Base-by-base conservation (phyloP, 371 early-diverging fungal genomes). In the Syncephalastrum racemosum region DNA sequence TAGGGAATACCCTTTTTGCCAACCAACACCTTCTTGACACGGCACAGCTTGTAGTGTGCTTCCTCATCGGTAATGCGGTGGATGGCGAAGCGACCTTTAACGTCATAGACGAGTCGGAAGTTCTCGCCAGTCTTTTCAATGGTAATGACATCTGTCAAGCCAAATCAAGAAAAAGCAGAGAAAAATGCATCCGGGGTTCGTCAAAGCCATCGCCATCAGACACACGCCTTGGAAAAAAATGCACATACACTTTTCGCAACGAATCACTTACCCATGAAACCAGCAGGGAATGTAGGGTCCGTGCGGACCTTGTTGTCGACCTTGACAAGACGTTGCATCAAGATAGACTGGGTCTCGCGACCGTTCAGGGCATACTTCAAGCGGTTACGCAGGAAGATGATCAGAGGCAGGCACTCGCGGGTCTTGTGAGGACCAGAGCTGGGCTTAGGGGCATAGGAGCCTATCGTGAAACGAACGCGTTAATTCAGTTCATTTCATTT, bases 221-320 rank as follows among this genome's bases (percentile, higher is more conserved):
- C 57, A 59, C 56, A 49, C 56, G 36, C 50, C 43, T 44, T 48
- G 23, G 23, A 42, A 31, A 31, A 31, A 31, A 31, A 31, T 31
- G 6, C 25, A 58, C n/a, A 23, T n/a, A 50, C 42, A 14, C 16
- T 25, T 27, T 43, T n/a, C 7, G 44, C 40, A 54, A 14, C 43
- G 27, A 55, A 13, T 31, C 36, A 31, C 36, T 31, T 31, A 31
- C 36, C 36, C 95, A 99, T 96, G 90, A 98, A 95, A 59, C 99
- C 99, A 74, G 99, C 92, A 61, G 99, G 99, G 91, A 88, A 99
- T 78, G 97, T 99, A 62, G 86, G 69, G 84, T 99, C 99, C 56
- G 97, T 98, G 77, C 99, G 92, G 71, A 97, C 97, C 90, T 96
- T 97, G 64, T 95, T 94, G 82, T 99, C 99, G 57, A 99, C 97